These are phyloP conservation scores for Madurella mycetomatis DNA, from an alignment of 2,329 filamentous ascomycete genomes.

Conservation along the genomic window DNA sequence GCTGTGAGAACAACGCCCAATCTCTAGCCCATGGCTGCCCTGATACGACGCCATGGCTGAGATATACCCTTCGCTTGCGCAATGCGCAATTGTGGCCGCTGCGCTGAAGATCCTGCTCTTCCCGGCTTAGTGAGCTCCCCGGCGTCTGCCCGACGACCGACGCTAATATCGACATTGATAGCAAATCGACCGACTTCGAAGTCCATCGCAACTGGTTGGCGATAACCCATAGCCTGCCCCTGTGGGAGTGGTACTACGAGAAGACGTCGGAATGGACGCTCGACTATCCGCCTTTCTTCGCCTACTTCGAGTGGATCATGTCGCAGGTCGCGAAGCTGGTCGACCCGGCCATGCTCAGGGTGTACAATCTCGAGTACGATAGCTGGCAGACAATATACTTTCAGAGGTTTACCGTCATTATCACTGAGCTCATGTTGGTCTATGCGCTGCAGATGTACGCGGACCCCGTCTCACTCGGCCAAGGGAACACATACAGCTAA, in stretches of 20 bases:
- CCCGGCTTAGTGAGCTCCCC: constrained; percentile 76
- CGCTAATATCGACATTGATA: constrained; percentile 36
- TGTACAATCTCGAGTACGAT: constrained; percentile 78
- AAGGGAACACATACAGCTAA: constrained; percentile 4
- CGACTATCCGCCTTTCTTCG: constrained; percentile 97
- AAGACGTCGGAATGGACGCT: constrained; percentile 99
- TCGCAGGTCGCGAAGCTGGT: constrained; percentile 73
- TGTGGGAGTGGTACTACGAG: constrained; percentile 93
- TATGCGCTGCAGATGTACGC: constrained; percentile 73
- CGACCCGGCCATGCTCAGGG: constrained; percentile 75
- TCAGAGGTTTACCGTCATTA: constrained; percentile 81
- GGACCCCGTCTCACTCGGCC: neutral
- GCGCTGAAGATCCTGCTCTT: constrained; percentile 90
- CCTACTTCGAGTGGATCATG: constrained; percentile 90
- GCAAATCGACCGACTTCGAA: constrained; percentile 98
- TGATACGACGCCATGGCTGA: constrained; percentile 60
- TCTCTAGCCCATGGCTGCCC: constrained; percentile 3
- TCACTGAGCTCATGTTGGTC: constrained; percentile 77
- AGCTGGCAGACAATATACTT: constrained; percentile 95
- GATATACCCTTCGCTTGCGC: constrained; percentile 77
- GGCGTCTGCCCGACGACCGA: neutral
- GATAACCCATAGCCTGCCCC: constrained; percentile 82
- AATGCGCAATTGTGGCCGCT: constrained; percentile 80
- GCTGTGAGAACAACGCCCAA: neutral
- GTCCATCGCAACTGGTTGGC: constrained; percentile 99